Evolutionary conservation across 305 asterid species (phyloP), one percentile per base, ranked within the genome.

Genomic region (Fraxinus sp.): DNA sequence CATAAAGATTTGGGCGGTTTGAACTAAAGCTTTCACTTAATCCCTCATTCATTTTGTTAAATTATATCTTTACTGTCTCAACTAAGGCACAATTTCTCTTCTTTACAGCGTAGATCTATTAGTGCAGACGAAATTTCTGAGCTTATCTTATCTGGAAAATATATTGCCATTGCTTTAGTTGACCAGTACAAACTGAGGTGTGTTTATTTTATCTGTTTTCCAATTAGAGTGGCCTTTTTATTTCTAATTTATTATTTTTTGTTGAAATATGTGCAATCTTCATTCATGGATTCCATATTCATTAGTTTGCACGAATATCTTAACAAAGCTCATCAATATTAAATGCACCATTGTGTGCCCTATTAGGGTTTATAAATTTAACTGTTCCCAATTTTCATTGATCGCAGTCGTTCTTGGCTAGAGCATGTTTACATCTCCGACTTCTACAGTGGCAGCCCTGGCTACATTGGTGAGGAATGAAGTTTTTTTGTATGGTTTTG

Each of bases 171-270:
- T 82, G 96, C 97, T 85, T 87, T 95, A 80, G 97, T 94, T 72
- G 98, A 95, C 90, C 97, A 93, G 79, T 89, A 91, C 81, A 92
- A 90, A 81, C 80, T 95, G 85, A 92, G 98, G 98, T 95, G 83
- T 36, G 70, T 59, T 59, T 59, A 20, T 59, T 59, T 20, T 59
- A 59, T 20, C 70, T 7, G 9, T 20, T 59, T 59, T 59, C 70
- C 70, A 59, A 59, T 20, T 59, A 59, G 70, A 59, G 14, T 2
- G 70, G 70, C 70, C 30, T n/a, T 59, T 59, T 59, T 59, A 59
- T 59, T 59, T 59, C 30, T 20, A 20, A 20, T 59, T 59, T 59
- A 20, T 59, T 59, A 18, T 59, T 59, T 59, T 22, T 20, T 59
- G 28, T 59, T 20, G 30, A 59, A 20, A 59, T 59, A 22, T 59